Evolutionary conservation across 495 filamentous ascomycete genomes (phyloP), one percentile per base, ranked within the genome.

Genomic region (Chlorociboria aeruginascens): DNA sequence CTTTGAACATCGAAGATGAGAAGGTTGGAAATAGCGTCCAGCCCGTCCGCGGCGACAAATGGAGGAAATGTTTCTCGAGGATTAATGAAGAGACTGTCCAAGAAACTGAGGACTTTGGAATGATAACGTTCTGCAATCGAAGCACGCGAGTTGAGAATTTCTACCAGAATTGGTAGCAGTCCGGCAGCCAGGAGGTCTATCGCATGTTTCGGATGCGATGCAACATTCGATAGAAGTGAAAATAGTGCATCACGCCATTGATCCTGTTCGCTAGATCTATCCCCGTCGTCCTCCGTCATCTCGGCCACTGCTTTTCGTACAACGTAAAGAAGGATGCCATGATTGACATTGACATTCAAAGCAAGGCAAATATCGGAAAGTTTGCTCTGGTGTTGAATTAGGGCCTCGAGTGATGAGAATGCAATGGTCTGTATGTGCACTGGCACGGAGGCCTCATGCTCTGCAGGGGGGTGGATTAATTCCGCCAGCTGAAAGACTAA

Each of bases 261-360:
- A 56, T 94, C 86, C 42, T 79, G 69, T 45, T 77, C 78, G 48
- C 80, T 76, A 9, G 69, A 65, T 10, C 67, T 66, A 35, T 77
- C 69, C 40, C 74, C 69, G 35, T 49, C 45, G n/a, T 73, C 69
- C 38, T 84, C 77, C 33, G 71, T 74, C 64, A 97, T 78, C 51
- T 87, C 83, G 17, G 82, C 85, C 46, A 95, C 85, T 9, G 86
- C 82, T 61, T 90, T 95, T 41, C 90, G 80, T 31, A 95, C 80
- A 49, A 94, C 72, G 60, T 97, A 96, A 59, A 95, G 81, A n/a
- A 99, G 73, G 12, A 97, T 81, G 11, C 93, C 93, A 55, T 99
- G 93, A 58, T 89, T 97, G 45, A 95, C 88, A 62, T 92, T 92
- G 47, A 89, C 83, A 58, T 83, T 90, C 17, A 99, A 68, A 29